Evolutionary conservation across 495 filamentous ascomycete genomes (phyloP).

Genomic region (Tuber umbilicatum): DNA sequence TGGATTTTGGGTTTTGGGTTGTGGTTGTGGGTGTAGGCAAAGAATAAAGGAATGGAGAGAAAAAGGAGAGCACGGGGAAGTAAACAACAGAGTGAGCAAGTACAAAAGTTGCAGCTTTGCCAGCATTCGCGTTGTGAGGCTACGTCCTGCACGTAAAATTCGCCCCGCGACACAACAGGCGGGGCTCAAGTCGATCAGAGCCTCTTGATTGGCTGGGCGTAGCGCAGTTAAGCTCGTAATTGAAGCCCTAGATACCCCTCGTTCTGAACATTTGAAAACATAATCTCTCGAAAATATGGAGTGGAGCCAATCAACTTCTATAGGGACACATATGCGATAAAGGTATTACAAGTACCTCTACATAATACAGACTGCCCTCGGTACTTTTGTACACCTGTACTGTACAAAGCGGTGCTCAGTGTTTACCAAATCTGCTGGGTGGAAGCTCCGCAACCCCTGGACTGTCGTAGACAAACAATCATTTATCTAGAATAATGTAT

Average conservation of each 20-base stretch:
- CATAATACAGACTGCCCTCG: not conserved
- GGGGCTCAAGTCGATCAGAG: not conserved
- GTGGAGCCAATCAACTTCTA: not conserved
- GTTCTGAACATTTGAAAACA: not conserved
- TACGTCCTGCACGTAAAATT: not conserved
- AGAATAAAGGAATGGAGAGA: not conserved
- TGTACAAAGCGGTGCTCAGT: not conserved
- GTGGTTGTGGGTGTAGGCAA: not conserved
- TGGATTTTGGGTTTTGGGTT: not conserved
- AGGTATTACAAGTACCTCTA: not conserved
- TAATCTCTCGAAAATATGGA: not conserved
- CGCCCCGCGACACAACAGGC: not conserved
- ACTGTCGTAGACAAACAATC: not conserved
- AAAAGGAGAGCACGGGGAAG: not conserved
- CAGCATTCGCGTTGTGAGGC: not conserved
- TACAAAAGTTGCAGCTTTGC: conserved; percentile 1
- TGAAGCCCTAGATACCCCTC: not conserved
- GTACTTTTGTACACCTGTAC: not conserved
- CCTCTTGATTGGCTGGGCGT: not conserved
- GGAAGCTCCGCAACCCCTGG: not conserved
- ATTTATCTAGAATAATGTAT: not conserved
- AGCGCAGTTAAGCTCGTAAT: not conserved
- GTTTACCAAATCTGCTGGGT: not conserved
- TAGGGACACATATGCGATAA: not conserved
- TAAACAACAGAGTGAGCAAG: not conserved